Base-by-base conservation (phyloP, 2,329 filamentous ascomycete species). In the Fusarium euwallaceae region DNA sequence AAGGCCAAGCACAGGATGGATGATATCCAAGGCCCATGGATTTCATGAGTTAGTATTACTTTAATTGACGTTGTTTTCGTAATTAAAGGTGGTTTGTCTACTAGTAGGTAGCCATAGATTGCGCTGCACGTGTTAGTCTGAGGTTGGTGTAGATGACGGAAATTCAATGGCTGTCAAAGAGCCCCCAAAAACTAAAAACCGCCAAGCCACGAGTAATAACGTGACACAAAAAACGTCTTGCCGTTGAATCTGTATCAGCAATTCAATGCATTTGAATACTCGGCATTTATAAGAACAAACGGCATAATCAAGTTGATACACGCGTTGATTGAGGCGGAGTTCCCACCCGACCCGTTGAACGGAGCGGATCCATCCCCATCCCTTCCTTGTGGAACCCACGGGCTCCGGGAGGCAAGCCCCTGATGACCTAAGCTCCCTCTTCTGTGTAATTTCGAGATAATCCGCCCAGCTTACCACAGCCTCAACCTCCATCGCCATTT, bases 381-480 rank as follows among this genome's bases (percentile, higher is more conserved):
- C 45, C 22, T 51, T n/a, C 43, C 14, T 17, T 51, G 72, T 75
- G 72, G 72, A 70, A 61, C 72, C 72, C 37, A 62, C 61, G 34
- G 45, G 20, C 24, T 29, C 63, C 39, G 20, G 39, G 17, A 41
- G n/a, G 27, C 37, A n/a, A 68, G 36, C 76, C 77, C 77, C 77
- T 78, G 77, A 78, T 78, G 76, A 77, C 74, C 71, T 78, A 78
- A 77, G 73, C 72, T 36, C 53, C 14, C 32, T 24, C 20, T 24
- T 24, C 22, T 24, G 22, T 45, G 53, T 74, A 69, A 74, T 72
- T 64, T 74, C 61, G 41, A 34, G 41, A 43, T 60, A 71, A 53
- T 58, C 67, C 32, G 36, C 48, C 43, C 64, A 55, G 53, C 48
- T 62, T 68, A 62, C 67, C 61, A 56, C 66, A 60, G 34, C 36